A percentile compares a stretch with the other conserved stretches of the same genome.
Conservation (phyloP, 768 basidiomycete genomes). For the Collybiopsis confluens region DNA sequence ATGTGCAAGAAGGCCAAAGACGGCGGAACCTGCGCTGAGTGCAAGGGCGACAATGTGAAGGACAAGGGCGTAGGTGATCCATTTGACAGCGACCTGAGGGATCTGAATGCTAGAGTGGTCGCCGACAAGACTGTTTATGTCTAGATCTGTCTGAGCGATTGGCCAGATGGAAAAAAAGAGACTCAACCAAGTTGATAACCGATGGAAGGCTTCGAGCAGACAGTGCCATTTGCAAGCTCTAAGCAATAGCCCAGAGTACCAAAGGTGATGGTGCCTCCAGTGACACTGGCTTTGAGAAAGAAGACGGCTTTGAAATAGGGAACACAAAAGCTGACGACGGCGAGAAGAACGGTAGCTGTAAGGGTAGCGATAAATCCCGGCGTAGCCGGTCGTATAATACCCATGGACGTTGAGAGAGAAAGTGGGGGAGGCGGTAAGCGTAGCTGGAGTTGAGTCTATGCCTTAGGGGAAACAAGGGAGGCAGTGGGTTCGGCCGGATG, state of each 20-base stretch:
- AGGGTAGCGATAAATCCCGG: conserved; percentile 86
- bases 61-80: conserved; percentile 92
- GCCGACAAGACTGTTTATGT: conserved; percentile 79
- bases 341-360: conserved; percentile 72
- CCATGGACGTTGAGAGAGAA: conserved; percentile 35
- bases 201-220: conserved; percentile 75
- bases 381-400: conserved; percentile 75
- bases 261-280: conserved; percentile 62
- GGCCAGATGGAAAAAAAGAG: background rate
- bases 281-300: conserved; percentile 77
- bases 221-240: conserved; percentile 47
- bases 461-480: too few species aligned
- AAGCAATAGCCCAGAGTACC: conserved; percentile 90
- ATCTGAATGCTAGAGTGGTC: conserved; percentile 64
- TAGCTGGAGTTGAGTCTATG: too few species aligned
- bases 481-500: too few species aligned
- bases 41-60: conserved; percentile 86
- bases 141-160: conserved; percentile 31
- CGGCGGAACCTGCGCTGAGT: conserved; percentile 61
- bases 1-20: conserved; percentile 87
- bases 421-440: background rate
- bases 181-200: conserved; percentile 80
- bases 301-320: conserved; percentile 86
- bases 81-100: conserved; percentile 82
- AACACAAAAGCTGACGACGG: conserved; percentile 85